Conservation (phyloP, 352 stramenopile species). For the Thalassiosira hispida region DNA sequence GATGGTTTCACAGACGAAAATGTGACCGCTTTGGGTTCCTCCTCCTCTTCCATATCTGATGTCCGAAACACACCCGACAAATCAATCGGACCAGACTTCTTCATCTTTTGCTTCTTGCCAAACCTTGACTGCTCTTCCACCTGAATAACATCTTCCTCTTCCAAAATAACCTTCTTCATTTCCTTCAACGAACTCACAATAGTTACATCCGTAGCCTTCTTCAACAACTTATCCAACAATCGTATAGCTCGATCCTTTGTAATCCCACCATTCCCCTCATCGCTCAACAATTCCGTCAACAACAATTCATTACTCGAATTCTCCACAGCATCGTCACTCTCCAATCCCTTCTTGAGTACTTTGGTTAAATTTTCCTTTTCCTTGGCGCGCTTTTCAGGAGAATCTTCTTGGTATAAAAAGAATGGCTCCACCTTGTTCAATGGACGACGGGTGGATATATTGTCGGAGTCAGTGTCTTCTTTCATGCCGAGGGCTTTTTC, state of each 20-base stretch:
- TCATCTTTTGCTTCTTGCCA: not conserved
- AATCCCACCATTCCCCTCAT: constrained; percentile 33
- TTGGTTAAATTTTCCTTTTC: constrained; percentile 36
- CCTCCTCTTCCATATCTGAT: constrained; percentile 20
- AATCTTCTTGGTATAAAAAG: constrained; percentile 47
- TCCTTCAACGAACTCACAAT: constrained; percentile 39
- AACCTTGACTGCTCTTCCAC: not conserved
- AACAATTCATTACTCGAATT: constrained; percentile 51
- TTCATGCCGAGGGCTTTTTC: constrained; percentile 24
- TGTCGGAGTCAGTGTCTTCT: not conserved
- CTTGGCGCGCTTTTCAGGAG: constrained; percentile 23
- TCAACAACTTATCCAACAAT: constrained; percentile 46
- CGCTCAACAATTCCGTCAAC: constrained; percentile 50
- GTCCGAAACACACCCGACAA: constrained; percentile 61
- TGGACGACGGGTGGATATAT: not conserved
- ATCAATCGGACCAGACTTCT: constrained; percentile 51
- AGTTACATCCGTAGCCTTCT: constrained; percentile 20
- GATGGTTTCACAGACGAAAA: not conserved
- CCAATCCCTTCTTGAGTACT: constrained; percentile 27
- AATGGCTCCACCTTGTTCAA: constrained; percentile 46
- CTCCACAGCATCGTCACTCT: constrained; percentile 41
- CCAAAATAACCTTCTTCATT: constrained; percentile 38
- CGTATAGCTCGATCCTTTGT: constrained; percentile 41
- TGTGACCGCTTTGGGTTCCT: not conserved
- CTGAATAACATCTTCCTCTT: constrained; percentile 29